Base-by-base conservation (phyloP, 495 filamentous ascomycete genomes). In the Aspergillus conjunctus region DNA sequence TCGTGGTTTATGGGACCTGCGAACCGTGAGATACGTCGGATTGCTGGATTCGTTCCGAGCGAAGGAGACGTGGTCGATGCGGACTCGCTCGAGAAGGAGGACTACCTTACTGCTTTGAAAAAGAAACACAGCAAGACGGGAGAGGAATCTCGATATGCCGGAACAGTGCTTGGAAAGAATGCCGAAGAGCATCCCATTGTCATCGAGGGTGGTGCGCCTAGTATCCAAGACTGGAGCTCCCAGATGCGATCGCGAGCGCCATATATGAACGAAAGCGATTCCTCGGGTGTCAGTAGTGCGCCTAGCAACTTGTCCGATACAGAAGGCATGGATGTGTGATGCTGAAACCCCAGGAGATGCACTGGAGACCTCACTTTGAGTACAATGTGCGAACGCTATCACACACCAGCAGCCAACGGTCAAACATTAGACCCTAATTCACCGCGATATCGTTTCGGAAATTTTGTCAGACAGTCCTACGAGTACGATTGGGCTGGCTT, bases 71-170 rank as follows among this genome's bases (percentile, higher is more conserved):
- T 81, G 64, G 70, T 80, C 15, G 75, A 73, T 54, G 66, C 75
- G 2, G 82, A 82, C 39, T 70, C 73, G 6, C 62, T 82, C 14
- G 79, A 82, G 55, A 85, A 81, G 55, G 86, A 88, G 66, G 91
- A 96, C 71, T 96, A 87, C 66, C 68, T 97, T 20, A 88, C 83
- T 18, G 83, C 84, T 4, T 76, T 96, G 58, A 94, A 92, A 72
- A 89, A 90, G 68, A 93, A 92, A 59, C 88, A 93, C 70, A 90
- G 84, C 72, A 93, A 92, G 67, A 90, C 85, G 4, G 87, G 87
- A 33, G 91, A 94, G 62, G 90, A 93, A 61, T 85, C 88, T 10
- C 83, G 92, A 61, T 96, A 87, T 71, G 81, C 86, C 33, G 91
- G 91, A 3, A 95, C 92, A 5, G 79, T 91, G 0, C 73, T 97